These are phyloP conservation scores for Amanita rubescens DNA, from an alignment of 768 basidiomycete genomes.

Conservation along the genomic window DNA sequence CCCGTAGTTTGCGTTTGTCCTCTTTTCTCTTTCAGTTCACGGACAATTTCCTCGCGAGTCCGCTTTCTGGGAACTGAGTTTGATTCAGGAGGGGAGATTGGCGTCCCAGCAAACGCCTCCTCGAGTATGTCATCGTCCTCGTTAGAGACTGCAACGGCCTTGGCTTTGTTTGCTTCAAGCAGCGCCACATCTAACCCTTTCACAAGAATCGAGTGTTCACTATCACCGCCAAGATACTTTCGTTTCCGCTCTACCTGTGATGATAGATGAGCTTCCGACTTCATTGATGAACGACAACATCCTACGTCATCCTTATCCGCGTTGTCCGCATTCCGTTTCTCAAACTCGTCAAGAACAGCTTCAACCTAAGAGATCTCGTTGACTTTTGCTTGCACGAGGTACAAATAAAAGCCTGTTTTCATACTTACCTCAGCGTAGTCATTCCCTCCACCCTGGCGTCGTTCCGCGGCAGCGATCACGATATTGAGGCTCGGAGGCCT, in stretches of 20 bases:
- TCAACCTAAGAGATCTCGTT: slow-evolving; percentile 48
- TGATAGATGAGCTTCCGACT: slow-evolving; percentile 1
- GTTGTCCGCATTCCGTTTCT: slow-evolving; percentile 48
- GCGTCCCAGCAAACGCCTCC: slow-evolving; percentile 50
- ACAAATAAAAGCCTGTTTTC: not conserved
- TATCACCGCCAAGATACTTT: slow-evolving; percentile 77
- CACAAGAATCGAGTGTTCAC: slow-evolving; percentile 78
- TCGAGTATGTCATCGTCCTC: slow-evolving; percentile 82
- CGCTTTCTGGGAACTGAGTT: slow-evolving; percentile 46
- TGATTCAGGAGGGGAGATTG: slow-evolving; percentile 8
- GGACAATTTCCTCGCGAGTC: slow-evolving; percentile 70
- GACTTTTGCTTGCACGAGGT: not conserved
- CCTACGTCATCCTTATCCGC: slow-evolving; percentile 55
- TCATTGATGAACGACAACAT: not conserved
- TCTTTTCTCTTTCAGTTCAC: slow-evolving; percentile 63
- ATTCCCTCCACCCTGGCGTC: slow-evolving; percentile 55
- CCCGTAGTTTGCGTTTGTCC: slow-evolving; percentile 18
- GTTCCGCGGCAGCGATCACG: slow-evolving; percentile 73
- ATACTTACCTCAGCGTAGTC: slow-evolving; percentile 63
- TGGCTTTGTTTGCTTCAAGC: slow-evolving; percentile 77
- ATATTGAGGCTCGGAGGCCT: slow-evolving; percentile 44
- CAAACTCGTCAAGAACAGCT: slow-evolving; percentile 76
- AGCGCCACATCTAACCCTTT: slow-evolving; percentile 88
- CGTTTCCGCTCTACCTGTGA: slow-evolving; percentile 65
- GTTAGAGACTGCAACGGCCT: slow-evolving; percentile 35